Evolutionary conservation across 2,329 filamentous ascomycete species (phyloP).

Genomic region (Colletotrichum tropicicola): DNA sequence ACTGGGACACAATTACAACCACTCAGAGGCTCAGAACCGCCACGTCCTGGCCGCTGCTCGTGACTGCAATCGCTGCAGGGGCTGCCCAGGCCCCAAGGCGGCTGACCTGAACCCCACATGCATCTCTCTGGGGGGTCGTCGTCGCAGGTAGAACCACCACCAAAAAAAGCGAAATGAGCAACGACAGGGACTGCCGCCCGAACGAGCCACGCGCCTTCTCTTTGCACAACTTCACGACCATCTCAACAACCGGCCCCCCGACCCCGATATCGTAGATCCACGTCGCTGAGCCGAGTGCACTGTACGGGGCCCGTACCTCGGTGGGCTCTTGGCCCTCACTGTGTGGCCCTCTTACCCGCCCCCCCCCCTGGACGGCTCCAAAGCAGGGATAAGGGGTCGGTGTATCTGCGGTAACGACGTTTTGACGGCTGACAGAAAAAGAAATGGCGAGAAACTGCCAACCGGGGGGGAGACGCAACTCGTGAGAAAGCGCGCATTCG

Average conservation of each 20-base stretch:
- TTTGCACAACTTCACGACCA: background rate
- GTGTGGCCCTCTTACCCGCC: conserved; percentile 2
- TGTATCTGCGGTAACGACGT: conserved; percentile 28
- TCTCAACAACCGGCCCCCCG: background rate
- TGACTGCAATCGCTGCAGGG: too few relatives aligned
- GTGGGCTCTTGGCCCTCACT: conserved; percentile 5
- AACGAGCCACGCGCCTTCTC: background rate
- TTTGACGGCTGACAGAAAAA: conserved; percentile 13
- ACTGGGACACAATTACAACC: too few relatives aligned
- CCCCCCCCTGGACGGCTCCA: background rate
- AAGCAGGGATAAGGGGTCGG: conserved; percentile 11
- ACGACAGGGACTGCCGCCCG: background rate
- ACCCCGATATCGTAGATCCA: conserved; percentile 21
- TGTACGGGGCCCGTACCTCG: conserved; percentile 15
- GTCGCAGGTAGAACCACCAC: conserved; percentile 18
- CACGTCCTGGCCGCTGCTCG: too few relatives aligned
- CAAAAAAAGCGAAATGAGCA: conserved; percentile 25
- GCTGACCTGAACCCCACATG: conserved; percentile 19
- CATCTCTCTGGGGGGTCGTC: conserved; percentile 4
- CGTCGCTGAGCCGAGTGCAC: conserved; percentile 23
- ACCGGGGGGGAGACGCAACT: background rate
- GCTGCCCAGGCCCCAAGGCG: too few relatives aligned
- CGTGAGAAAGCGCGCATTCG: too few relatives aligned
- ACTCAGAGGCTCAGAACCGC: too few relatives aligned
- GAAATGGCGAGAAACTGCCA: conserved; percentile 15